A percentile compares a stretch with the other conserved stretches of the same genome.
These are phyloP conservation scores for Rhododendron simsii DNA, from an alignment of 148 eudicot species.

Conservation along the genomic window DNA sequence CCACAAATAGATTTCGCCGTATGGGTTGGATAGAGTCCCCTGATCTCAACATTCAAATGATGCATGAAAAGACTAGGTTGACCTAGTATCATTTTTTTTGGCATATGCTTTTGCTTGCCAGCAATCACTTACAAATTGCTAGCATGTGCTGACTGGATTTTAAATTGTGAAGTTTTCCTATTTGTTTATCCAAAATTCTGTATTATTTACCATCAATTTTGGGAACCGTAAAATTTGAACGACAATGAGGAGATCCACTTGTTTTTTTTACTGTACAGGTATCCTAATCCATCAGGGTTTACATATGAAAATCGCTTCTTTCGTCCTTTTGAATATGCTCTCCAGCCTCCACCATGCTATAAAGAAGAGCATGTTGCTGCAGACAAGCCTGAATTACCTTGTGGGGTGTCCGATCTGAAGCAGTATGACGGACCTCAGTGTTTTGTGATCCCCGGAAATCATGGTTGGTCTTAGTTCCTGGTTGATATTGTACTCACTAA, in stretches of 20 bases:
- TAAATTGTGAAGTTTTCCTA: background rate
- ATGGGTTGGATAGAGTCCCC: background rate
- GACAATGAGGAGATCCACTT: background rate
- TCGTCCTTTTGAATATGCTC: conserved; percentile 91
- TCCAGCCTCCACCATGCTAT: conserved; percentile 87
- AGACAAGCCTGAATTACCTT: conserved; percentile 89
- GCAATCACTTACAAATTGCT: background rate
- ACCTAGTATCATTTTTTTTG: background rate
- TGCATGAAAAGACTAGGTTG: background rate
- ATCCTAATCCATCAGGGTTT: conserved; percentile 89
- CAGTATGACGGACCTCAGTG: conserved; percentile 93
- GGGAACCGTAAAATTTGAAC: background rate
- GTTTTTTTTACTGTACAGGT: conserved; percentile 36
- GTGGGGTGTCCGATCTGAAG: conserved; percentile 58
- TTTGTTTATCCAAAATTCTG: background rate
- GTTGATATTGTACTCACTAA: background rate
- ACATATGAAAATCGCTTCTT: conserved; percentile 85
- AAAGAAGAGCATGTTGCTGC: conserved; percentile 85
- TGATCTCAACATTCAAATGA: background rate
- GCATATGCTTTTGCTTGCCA: background rate
- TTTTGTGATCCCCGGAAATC: conserved; percentile 96
- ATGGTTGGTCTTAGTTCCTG: conserved; percentile 50
- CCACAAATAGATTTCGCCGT: background rate
- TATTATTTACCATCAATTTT: background rate
- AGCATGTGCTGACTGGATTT: background rate